Conservation (phyloP, 768 basidiomycete species). For the Imleria badia region DNA sequence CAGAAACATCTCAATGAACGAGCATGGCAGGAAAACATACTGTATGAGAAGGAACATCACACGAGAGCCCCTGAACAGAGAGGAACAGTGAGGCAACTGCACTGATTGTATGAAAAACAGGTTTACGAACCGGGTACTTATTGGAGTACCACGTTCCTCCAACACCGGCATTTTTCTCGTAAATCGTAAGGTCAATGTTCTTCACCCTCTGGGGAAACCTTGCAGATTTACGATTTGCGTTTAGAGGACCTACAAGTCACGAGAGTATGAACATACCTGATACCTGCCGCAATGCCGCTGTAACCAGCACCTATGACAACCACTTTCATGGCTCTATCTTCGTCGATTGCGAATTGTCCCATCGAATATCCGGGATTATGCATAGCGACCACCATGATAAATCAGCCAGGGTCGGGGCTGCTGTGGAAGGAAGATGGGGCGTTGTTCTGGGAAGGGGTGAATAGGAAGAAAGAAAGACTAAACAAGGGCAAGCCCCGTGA, state of each 20-base stretch:
- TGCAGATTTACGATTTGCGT: background rate
- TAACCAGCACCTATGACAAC: constrained; percentile 59
- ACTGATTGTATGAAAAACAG: background rate
- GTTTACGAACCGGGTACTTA: constrained; percentile 46
- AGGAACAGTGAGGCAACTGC: background rate
- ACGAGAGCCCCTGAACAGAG: constrained; percentile 47
- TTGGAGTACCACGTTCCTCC: constrained; percentile 65
- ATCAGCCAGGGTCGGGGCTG: background rate
- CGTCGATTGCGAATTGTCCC: constrained; percentile 51
- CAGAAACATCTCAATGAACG: background rate
- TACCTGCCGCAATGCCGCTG: constrained; percentile 58
- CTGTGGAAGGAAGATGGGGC: too few species aligned
- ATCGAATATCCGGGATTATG: constrained; percentile 20
- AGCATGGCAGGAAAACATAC: constrained; percentile 31
- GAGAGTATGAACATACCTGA: constrained; percentile 38
- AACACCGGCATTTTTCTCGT: constrained; percentile 57
- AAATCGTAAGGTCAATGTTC: constrained; percentile 55
- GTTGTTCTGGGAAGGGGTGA: too few species aligned
- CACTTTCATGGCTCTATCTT: constrained; percentile 52
- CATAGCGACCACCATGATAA: background rate
- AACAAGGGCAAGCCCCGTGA: too few species aligned
- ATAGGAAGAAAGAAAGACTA: too few species aligned
- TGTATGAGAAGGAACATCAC: constrained; percentile 59
- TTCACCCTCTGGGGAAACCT: constrained; percentile 54
- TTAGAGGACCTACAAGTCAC: background rate